phyloP scores from a whole-genome alignment of 179 eudicot genomes.

The Nepenthes alata region DNA sequence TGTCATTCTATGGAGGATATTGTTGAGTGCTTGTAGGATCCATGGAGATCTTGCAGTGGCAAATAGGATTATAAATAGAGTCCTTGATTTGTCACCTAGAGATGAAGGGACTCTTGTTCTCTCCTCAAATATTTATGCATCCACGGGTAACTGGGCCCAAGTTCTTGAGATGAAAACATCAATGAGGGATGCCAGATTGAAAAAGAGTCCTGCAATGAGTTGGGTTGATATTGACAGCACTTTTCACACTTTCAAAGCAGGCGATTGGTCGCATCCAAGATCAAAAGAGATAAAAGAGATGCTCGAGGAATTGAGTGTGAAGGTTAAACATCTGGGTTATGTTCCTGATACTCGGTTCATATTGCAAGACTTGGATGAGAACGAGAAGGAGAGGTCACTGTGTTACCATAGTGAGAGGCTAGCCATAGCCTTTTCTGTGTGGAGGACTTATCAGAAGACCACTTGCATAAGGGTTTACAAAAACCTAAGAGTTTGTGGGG shows the following conservation, averaged over 20 bases:
- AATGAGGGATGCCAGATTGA: constrained; percentile 23
- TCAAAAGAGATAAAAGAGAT: constrained; percentile 17
- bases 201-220: constrained; percentile 29
- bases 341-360: constrained; percentile 25
- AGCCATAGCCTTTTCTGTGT: constrained; percentile 27
- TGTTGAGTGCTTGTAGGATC: constrained; percentile 27
- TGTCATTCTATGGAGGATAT: constrained; percentile 32
- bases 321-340: constrained; percentile 23
- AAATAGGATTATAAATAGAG: constrained; percentile 18
- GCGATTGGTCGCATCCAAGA: constrained; percentile 19
- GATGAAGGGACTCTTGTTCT: constrained; percentile 29
- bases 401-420: constrained; percentile 31
- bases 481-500: constrained; percentile 34
- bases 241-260: constrained; percentile 30
- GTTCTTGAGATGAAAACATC: constrained; percentile 20
- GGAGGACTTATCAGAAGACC: constrained; percentile 19
- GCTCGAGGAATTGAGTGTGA: constrained; percentile 18
- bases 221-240: constrained; percentile 29
- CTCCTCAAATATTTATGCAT: constrained; percentile 33
- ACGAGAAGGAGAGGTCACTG: constrained; percentile 29
- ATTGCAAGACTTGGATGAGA: constrained; percentile 25
- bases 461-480: constrained; percentile 23
- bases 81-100: constrained; percentile 21
- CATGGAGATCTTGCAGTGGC: constrained; percentile 24
- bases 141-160: constrained; percentile 26